Percentiles rank a stretch among this genome's conserved stretches.
Evolutionary conservation across 2,329 filamentous ascomycete species (phyloP).

Genomic region (Bipolaris sorokiniana): DNA sequence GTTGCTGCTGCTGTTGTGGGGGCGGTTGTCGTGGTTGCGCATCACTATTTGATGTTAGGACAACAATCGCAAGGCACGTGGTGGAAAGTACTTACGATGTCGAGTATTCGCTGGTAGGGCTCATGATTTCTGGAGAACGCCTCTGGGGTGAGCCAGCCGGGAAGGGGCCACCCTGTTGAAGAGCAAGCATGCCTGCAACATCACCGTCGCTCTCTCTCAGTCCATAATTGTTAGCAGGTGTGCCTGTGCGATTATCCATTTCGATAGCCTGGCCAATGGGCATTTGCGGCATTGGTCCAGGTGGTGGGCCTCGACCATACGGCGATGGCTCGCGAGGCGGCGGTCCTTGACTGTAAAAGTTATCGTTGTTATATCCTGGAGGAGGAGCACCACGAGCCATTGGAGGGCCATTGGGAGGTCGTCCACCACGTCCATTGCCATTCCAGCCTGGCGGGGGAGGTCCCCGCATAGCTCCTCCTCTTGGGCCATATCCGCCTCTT

Average conservation of each 20-base stretch:
- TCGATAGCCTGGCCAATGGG: constrained; percentile 72
- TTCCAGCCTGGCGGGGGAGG: constrained; percentile 53
- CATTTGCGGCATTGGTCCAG: constrained; percentile 36
- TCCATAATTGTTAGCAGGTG: constrained; percentile 47
- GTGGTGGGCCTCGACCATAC: constrained; percentile 64
- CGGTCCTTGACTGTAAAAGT: constrained; percentile 46
- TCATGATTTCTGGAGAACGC: constrained; percentile 28
- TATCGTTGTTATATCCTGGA: constrained; percentile 51
- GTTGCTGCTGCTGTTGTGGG: constrained; percentile 24
- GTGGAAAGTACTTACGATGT: constrained; percentile 67
- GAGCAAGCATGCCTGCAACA: constrained; percentile 73
- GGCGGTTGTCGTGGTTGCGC: constrained; percentile 12
- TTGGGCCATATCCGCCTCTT: neutral
- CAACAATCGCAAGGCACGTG: no score
- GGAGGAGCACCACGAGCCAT: constrained; percentile 52
- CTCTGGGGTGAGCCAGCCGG: constrained; percentile 36
- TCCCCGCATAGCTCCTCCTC: constrained; percentile 46
- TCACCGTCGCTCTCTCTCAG: constrained; percentile 70
- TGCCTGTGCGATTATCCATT: constrained; percentile 69
- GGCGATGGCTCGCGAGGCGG: constrained; percentile 47
- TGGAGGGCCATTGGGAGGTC: constrained; percentile 42
- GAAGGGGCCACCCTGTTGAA: constrained; percentile 63
- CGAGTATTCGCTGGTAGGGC: constrained; percentile 74
- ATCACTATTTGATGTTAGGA: constrained; percentile 23
- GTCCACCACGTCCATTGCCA: constrained; percentile 44